Percentiles rank a stretch among this genome's conserved stretches.
These are phyloP conservation scores for Thelonectria rubi DNA, from an alignment of 2,329 filamentous ascomycete genomes.

Conservation along the genomic window DNA sequence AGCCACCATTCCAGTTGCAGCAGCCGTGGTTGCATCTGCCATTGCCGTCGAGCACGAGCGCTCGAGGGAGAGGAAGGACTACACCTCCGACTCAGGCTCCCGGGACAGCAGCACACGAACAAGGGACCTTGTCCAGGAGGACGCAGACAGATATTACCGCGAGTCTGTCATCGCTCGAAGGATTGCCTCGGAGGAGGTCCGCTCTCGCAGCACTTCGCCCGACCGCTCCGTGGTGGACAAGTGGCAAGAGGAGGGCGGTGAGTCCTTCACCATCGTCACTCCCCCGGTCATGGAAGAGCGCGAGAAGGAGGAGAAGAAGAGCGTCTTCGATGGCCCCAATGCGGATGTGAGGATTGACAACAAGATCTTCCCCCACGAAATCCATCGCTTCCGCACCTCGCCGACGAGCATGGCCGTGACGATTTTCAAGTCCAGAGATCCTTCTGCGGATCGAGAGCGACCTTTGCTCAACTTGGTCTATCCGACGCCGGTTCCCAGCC, in stretches of 20 bases:
- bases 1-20: conserved; percentile 58
- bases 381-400: conserved; percentile 49
- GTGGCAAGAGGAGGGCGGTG: conserved; percentile 54
- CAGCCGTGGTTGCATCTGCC: conserved; percentile 58
- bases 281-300: conserved; percentile 61
- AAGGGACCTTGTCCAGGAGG: conserved; percentile 61
- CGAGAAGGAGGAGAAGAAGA: conserved; percentile 53
- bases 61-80: conserved; percentile 45
- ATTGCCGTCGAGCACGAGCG: conserved; percentile 54
- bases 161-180: conserved; percentile 63
- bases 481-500: conserved; percentile 62
- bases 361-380: conserved; percentile 62
- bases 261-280: conserved; percentile 60
- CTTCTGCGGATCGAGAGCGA: conserved; percentile 63
- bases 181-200: conserved; percentile 62
- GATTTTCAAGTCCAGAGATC: conserved; percentile 58
- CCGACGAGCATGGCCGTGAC: conserved; percentile 42
- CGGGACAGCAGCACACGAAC: conserved; percentile 43
- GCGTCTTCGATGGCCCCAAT: conserved; percentile 65
- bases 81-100: conserved; percentile 48
- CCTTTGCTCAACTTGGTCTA: conserved; percentile 69
- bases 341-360: conserved; percentile 72
- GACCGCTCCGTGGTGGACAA: conserved; percentile 65
- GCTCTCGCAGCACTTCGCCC: conserved; percentile 61
- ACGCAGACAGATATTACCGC: conserved; percentile 67